Evolutionary conservation across 2,329 filamentous ascomycete genomes (phyloP).

Genomic region (Teratosphaeriaceae sp.): DNA sequence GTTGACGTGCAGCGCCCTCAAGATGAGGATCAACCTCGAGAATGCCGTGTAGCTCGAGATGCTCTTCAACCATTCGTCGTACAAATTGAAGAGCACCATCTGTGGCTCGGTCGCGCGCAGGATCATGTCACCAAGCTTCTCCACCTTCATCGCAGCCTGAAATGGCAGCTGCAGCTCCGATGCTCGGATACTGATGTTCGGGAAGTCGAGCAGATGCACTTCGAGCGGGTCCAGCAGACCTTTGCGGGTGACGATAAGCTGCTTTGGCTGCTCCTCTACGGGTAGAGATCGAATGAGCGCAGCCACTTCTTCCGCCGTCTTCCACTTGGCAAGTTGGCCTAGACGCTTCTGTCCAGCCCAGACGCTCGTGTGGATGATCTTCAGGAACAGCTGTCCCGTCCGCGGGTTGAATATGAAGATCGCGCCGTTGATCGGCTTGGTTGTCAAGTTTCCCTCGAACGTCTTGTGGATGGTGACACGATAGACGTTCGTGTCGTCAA

Average conservation of each 20-base stretch:
- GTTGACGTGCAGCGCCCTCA: constrained; percentile 94
- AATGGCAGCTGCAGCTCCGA: constrained; percentile 96
- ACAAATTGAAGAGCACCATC: constrained; percentile 98
- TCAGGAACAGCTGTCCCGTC: constrained; percentile 93
- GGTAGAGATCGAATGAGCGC: constrained; percentile 92
- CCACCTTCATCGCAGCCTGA: constrained; percentile 99
- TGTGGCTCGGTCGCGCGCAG: constrained; percentile 96
- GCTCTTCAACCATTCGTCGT: constrained; percentile 97
- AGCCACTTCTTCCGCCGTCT: constrained; percentile 98
- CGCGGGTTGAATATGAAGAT: constrained; percentile 99
- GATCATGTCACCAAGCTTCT: constrained; percentile 99
- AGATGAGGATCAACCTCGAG: constrained; percentile 85
- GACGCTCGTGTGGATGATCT: constrained; percentile 98
- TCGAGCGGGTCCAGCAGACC: constrained; percentile 94
- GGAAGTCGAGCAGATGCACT: constrained; percentile 95
- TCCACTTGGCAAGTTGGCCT: constrained; percentile 97
- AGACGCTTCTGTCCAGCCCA: constrained; percentile 99
- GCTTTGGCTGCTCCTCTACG: constrained; percentile 97
- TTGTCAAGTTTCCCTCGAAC: constrained; percentile 97
- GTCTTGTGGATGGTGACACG: constrained; percentile 99
- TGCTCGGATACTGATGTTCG: constrained; percentile 96
- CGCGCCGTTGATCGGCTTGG: constrained; percentile 97
- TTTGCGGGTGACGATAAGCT: constrained; percentile 96
- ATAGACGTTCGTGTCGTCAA: constrained; percentile 98
- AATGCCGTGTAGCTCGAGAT: constrained; percentile 99